Conservation (phyloP, 441 rosid species). For the Croton setiger region DNA sequence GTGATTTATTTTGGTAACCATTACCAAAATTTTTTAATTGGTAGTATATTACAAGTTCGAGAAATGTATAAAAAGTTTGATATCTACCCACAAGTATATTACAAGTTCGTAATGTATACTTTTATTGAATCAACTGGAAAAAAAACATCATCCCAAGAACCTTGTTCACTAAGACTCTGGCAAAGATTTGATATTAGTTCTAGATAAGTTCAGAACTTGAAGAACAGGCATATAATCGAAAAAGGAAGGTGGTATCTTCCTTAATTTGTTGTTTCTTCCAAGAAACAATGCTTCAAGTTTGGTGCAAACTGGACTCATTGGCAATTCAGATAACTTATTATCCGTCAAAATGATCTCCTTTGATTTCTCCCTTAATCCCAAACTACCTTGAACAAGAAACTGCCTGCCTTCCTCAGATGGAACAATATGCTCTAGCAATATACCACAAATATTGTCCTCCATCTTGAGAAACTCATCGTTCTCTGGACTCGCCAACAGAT, state of each 20-base stretch:
- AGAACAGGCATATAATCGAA: slow-evolving; percentile 23
- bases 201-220: slow-evolving; percentile 20
- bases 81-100: too few species aligned
- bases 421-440: background rate
- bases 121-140: too few species aligned
- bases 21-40: too few species aligned
- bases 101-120: too few species aligned
- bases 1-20: too few species aligned
- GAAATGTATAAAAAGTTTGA: too few species aligned
- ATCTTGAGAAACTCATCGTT: too few species aligned
- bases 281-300: slow-evolving; percentile 7
- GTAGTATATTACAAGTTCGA: too few species aligned
- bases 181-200: slow-evolving; percentile 16
- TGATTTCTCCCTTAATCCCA: slow-evolving; percentile 5
- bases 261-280: slow-evolving; percentile 16
- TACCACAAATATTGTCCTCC: too few species aligned
- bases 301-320: slow-evolving; percentile 12
- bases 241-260: background rate
- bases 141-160: slow-evolving; percentile 1
- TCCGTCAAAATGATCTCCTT: slow-evolving; percentile 13
- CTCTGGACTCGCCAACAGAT: too few species aligned
- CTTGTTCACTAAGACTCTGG: slow-evolving; percentile 14
- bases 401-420: too few species aligned
- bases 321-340: slow-evolving; percentile 4
- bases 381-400: background rate